A percentile compares a stretch with the other conserved stretches of the same genome.
Evolutionary conservation across 1,139 yeast species (phyloP).

Genomic region (Geotrichum klebahnii): DNA sequence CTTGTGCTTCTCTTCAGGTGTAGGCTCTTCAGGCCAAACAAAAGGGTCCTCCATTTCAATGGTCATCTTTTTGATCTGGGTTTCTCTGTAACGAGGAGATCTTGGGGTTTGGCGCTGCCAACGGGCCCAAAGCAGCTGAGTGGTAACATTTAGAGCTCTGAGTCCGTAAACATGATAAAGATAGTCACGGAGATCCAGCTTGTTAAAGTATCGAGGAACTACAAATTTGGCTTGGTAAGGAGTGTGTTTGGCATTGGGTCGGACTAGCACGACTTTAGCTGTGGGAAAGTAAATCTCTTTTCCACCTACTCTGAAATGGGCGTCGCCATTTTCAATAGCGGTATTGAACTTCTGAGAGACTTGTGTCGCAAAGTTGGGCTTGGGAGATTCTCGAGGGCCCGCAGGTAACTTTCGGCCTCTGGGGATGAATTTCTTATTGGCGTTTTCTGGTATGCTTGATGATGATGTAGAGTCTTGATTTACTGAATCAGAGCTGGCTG

Average conservation of each 20-base stretch:
- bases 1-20: slow-evolving; percentile 40
- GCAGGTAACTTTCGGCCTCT: slow-evolving; percentile 6
- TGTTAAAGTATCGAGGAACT: slow-evolving; percentile 87
- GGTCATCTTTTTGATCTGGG: slow-evolving; percentile 91
- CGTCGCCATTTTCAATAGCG: slow-evolving; percentile 58
- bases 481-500: neutral
- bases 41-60: slow-evolving; percentile 91
- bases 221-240: slow-evolving; percentile 94
- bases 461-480: neutral
- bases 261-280: slow-evolving; percentile 69
- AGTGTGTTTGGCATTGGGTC: slow-evolving; percentile 90
- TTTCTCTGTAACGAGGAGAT: slow-evolving; percentile 67
- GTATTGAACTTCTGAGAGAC: slow-evolving; percentile 44
- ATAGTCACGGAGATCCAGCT: slow-evolving; percentile 86
- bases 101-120: slow-evolving; percentile 59
- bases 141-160: slow-evolving; percentile 80
- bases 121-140: slow-evolving; percentile 73
- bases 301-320: slow-evolving; percentile 80
- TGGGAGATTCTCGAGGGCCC: slow-evolving; percentile 13
- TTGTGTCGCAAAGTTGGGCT: slow-evolving; percentile 18
- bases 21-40: slow-evolving; percentile 74
- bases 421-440: slow-evolving; percentile 2
- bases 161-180: slow-evolving; percentile 82
- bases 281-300: slow-evolving; percentile 73
- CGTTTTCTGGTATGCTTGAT: neutral